phyloP scores from a whole-genome alignment of 371 early-diverging fungal genomes.

The Massospora cicadina region DNA sequence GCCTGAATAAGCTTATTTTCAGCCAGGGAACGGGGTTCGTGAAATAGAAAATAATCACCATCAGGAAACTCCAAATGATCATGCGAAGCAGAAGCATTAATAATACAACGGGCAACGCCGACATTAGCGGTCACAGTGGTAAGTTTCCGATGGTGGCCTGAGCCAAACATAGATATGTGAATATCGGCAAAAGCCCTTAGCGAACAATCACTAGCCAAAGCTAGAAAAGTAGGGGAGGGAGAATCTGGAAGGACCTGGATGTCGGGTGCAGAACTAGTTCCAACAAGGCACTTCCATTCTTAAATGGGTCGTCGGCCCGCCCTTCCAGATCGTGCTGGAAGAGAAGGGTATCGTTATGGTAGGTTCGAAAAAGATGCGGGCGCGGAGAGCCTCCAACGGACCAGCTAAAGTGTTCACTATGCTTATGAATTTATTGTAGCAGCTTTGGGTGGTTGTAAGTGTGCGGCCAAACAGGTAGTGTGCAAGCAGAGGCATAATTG shows the following conservation, averaged over 20 bases:
- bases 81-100: neutral
- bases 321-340: neutral
- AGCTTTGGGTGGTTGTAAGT: neutral
- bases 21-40: neutral
- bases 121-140: slow-evolving; percentile 1
- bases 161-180: neutral
- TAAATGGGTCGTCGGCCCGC: neutral
- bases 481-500: neutral
- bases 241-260: neutral
- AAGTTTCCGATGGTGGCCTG: neutral
- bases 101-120: neutral
- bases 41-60: slow-evolving; percentile 1
- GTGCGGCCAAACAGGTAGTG: neutral
- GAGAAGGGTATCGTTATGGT: neutral
- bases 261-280: neutral
- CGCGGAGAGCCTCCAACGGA: neutral
- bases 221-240: neutral
- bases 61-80: neutral
- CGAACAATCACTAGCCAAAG: neutral
- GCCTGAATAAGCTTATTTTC: slow-evolving; percentile 8
- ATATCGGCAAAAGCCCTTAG: neutral
- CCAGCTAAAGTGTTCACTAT: slow-evolving; percentile 1
- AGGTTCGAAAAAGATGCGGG: neutral
- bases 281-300: neutral
- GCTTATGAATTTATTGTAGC: neutral